Conservation (phyloP, 176 grass and related monocot genomes). For the Paspalum notatum region DNA sequence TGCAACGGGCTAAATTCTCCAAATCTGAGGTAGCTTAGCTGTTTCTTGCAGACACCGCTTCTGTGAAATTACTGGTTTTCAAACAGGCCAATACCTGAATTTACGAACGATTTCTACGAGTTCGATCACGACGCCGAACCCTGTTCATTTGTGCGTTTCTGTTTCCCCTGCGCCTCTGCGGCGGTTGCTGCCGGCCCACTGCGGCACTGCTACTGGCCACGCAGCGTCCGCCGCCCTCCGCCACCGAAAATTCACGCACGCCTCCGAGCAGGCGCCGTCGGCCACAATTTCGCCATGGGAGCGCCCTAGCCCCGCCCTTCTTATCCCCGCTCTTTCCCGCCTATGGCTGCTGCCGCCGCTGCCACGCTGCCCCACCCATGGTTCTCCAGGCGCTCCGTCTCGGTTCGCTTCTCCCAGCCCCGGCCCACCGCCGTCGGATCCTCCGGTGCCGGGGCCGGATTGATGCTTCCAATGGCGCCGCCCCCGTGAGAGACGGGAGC, state of each 20-base stretch:
- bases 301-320: slow-evolving; percentile 59
- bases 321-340: slow-evolving; percentile 38
- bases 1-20: too few relatives aligned
- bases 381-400: slow-evolving; percentile 59
- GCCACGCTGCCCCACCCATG: slow-evolving; percentile 47
- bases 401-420: slow-evolving; percentile 31
- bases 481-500: slow-evolving; percentile 35
- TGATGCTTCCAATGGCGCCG: slow-evolving; percentile 26
- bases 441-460: slow-evolving; percentile 1
- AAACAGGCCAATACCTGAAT: too few relatives aligned
- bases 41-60: too few relatives aligned
- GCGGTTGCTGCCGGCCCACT: too few relatives aligned
- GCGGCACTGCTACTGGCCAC: neutral
- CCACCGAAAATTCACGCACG: slow-evolving; percentile 41
- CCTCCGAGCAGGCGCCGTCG: slow-evolving; percentile 47
- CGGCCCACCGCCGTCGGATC: neutral
- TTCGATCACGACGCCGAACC: too few relatives aligned
- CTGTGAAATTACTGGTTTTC: too few relatives aligned
- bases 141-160: too few relatives aligned
- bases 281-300: slow-evolving; percentile 64
- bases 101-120: too few relatives aligned
- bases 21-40: too few relatives aligned
- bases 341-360: slow-evolving; percentile 59
- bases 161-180: too few relatives aligned
- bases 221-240: slow-evolving; percentile 10